Evolutionary conservation across 2,329 filamentous ascomycete species (phyloP).

Genomic region (Elsinoe perseae): DNA sequence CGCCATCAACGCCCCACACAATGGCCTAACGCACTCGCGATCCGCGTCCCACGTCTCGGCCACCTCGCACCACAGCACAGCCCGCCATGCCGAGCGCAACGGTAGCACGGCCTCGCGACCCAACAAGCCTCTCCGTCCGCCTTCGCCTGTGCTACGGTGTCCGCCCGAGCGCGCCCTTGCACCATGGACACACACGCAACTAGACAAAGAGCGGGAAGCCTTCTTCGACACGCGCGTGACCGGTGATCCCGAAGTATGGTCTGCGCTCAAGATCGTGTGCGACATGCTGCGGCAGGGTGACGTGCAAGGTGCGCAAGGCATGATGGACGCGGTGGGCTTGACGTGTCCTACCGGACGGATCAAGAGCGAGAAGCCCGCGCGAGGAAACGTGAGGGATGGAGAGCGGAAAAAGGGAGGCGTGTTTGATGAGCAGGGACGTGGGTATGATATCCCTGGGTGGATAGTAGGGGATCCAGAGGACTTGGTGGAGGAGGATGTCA

Average conservation of each 20-base stretch:
- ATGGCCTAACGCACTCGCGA: background rate
- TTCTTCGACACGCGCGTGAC: constrained; percentile 89
- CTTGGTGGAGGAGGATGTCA: constrained; percentile 27
- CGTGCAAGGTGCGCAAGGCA: constrained; percentile 58
- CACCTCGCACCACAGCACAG: constrained; percentile 1
- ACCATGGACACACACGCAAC: constrained; percentile 60
- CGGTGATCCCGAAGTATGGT: constrained; percentile 72
- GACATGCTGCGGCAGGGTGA: constrained; percentile 55
- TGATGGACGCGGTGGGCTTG: constrained; percentile 65
- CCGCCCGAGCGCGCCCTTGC: constrained; percentile 29
- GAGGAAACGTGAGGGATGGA: constrained; percentile 18
- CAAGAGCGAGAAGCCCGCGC: constrained; percentile 17
- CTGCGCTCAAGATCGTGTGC: constrained; percentile 59
- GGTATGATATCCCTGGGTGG: constrained; percentile 41
- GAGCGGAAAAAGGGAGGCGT: constrained; percentile 30
- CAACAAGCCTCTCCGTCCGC: constrained; percentile 25
- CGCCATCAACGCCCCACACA: constrained; percentile 14
- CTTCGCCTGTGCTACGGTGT: constrained; percentile 19
- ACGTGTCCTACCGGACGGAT: constrained; percentile 38
- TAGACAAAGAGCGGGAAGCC: constrained; percentile 65
- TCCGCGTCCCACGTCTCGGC: constrained; percentile 11
- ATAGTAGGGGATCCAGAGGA: constrained; percentile 38
- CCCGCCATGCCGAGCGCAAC: constrained; percentile 12
- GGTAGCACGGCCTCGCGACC: constrained; percentile 18
- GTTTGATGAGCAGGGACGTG: constrained; percentile 37